These are phyloP conservation scores for Solanum pennellii DNA, from an alignment of 257 asterid genomes.

Conservation along the genomic window DNA sequence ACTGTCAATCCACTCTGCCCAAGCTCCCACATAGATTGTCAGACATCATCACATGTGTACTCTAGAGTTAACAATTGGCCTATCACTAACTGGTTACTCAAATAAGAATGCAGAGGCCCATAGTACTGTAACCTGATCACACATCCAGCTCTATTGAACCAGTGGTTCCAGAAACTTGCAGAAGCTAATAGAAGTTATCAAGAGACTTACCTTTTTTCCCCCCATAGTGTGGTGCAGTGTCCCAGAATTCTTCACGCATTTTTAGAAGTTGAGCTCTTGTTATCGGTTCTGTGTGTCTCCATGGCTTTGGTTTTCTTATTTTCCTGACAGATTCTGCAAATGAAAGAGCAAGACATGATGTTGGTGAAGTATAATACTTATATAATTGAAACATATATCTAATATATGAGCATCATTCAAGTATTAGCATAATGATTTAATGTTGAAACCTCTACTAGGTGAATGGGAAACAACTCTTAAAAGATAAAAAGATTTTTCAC, in stretches of 20 bases:
- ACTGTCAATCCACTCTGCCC: not conserved
- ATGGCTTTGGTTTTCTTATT: slow-evolving; percentile 60
- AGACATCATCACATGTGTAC: not conserved
- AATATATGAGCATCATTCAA: not conserved
- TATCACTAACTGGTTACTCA: not conserved
- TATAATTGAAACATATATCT: not conserved
- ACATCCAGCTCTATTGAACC: not conserved
- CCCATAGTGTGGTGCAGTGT: slow-evolving; percentile 75
- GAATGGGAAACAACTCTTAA: not conserved
- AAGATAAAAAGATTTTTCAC: not conserved
- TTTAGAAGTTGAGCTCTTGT: slow-evolving; percentile 44
- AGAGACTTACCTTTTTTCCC: slow-evolving; percentile 50
- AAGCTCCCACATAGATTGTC: not conserved
- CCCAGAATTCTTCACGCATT: slow-evolving; percentile 79
- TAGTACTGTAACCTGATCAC: not conserved
- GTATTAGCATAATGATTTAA: not conserved
- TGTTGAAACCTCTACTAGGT: not conserved
- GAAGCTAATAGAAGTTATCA: not conserved
- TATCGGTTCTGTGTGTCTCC: slow-evolving; percentile 60
- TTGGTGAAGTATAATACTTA: not conserved
- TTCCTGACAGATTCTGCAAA: slow-evolving; percentile 42
- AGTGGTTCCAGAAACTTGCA: not conserved
- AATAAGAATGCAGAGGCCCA: not conserved
- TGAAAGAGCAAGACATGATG: not conserved
- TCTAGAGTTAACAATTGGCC: not conserved